A percentile compares a stretch with the other conserved stretches of the same genome.
Evolutionary conservation across 768 basidiomycete genomes (phyloP).

Genomic region (Royoungia palumana): DNA sequence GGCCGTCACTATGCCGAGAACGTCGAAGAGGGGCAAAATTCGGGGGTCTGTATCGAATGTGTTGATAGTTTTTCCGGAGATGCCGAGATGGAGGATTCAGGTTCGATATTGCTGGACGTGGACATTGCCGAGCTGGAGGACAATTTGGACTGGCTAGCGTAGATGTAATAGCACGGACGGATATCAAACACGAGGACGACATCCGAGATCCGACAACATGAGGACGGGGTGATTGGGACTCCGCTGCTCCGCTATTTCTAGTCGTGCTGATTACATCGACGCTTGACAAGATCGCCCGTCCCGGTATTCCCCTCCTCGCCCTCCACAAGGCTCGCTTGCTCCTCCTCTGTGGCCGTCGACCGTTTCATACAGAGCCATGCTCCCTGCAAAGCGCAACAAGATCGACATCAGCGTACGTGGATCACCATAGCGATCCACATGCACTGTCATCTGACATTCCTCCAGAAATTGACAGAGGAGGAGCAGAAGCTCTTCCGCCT

Average conservation of each 20-base stretch:
- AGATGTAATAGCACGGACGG: conserved; percentile 6
- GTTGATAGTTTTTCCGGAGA: conserved; percentile 1
- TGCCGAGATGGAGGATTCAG: conserved; percentile 11
- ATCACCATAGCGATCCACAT: not conserved
- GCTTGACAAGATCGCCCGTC: conserved; percentile 13
- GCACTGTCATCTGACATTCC: conserved; percentile 11
- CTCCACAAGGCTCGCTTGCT: conserved; percentile 21
- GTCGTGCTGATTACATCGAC: conserved; percentile 16
- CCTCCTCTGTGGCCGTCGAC: conserved; percentile 20
- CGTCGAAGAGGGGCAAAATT: conserved; percentile 7
- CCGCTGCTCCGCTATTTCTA: conserved; percentile 28
- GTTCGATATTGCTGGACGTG: conserved; percentile 16
- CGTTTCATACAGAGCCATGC: conserved; percentile 45
- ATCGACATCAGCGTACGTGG: conserved; percentile 85
- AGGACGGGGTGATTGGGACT: conserved; percentile 20
- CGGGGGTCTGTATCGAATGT: conserved; percentile 1
- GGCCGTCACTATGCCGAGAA: conserved; percentile 8
- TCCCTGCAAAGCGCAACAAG: conserved; percentile 82
- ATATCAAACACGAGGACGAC: conserved; percentile 20
- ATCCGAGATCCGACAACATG: conserved; percentile 32
- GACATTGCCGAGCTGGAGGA: conserved; percentile 9
- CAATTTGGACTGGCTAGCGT: conserved; percentile 5
- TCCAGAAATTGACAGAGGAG: conserved; percentile 76
- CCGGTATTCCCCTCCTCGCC: not conserved
- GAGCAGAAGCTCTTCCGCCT: conserved; percentile 92